Conservation (phyloP, 108 stramenopile species). For the Fragilariopsis cylindrus region DNA sequence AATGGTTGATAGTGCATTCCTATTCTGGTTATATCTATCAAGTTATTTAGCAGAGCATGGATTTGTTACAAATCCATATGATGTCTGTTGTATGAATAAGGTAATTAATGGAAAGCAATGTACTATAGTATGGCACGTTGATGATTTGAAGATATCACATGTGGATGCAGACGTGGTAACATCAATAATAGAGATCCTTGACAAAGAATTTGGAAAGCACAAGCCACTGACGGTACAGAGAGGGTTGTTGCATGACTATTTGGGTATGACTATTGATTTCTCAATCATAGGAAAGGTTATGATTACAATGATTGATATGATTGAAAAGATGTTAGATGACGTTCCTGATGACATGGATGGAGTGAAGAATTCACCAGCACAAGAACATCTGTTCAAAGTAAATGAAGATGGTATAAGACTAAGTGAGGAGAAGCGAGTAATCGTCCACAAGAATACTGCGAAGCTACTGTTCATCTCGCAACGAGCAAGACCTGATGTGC, state of each 20-base stretch:
- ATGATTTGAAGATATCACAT: constrained; percentile 35
- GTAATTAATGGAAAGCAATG: constrained; percentile 39
- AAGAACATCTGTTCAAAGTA: constrained; percentile 44
- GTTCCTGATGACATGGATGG: constrained; percentile 4
- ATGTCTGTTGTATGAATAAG: constrained; percentile 38
- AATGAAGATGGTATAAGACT: background rate
- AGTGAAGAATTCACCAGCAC: constrained; percentile 25
- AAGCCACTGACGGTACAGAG: constrained; percentile 8
- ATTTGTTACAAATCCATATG: constrained; percentile 43
- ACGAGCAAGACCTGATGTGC: constrained; percentile 37
- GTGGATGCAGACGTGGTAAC: constrained; percentile 17
- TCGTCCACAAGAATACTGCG: constrained; percentile 20
- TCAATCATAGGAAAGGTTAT: constrained; percentile 19
- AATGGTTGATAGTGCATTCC: constrained; percentile 26
- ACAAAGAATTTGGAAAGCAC: constrained; percentile 9
- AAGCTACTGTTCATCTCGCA: constrained; percentile 36
- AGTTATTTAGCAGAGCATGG: constrained; percentile 24
- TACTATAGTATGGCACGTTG: constrained; percentile 45
- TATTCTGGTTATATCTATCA: constrained; percentile 36
- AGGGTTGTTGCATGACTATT: constrained; percentile 34
- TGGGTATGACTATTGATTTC: constrained; percentile 42
- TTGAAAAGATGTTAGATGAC: constrained; percentile 24
- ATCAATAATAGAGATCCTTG: constrained; percentile 8
- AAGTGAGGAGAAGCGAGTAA: background rate
- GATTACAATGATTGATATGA: constrained; percentile 27